Base-by-base conservation (phyloP, 2,329 filamentous ascomycete species). In the Stemphylium lycopersici region DNA sequence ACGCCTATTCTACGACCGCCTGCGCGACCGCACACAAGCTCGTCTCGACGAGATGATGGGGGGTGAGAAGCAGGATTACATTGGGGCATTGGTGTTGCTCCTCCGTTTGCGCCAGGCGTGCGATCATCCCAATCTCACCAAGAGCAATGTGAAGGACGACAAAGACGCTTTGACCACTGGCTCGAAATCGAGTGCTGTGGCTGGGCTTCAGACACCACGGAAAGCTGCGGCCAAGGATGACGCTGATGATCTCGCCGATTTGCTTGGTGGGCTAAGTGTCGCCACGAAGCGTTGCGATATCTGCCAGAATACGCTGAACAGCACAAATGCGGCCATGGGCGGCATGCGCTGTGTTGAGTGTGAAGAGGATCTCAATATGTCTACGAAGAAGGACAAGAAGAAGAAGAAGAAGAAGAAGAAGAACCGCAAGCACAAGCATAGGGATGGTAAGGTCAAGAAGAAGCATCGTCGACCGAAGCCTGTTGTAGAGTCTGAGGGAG, bases 41-140 rank as follows among this genome's bases (percentile, higher is more conserved):
- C 92, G 90, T 66, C 84, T 99, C 45, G 87, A 96, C 67, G 85
- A 87, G 72, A 96, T 98, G 89, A 93, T 96, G 87, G 86, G 84
- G 45, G 87, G 86, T 6, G 86, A 82, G 24, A 87, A 90, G 69
- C 80, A 93, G 48, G 96, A 92, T 78, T 98, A 98, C 71, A 93
- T 96, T 54, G 96, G 92, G 66, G 95, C 95, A 15, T 85, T 99
- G 69, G 93, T 96, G 11, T 80, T 99, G 56, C 84, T 99, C n/a
- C 80, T 99, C 51, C 88, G 95, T 34, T 81, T 99, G 56, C 85
- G 95, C 55, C 95, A 99, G 74, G 90, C 92, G 16, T 99, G 95
- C 75, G 96, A 99, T 69, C 95, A 99, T 72, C 92, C 93, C 0
- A 88, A 91, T 62, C 81, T 99, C 40, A 89, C 96, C 11, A 90